Percentiles rank a stretch among this genome's conserved stretches.
Evolutionary conservation across 176 grass and related monocot species (phyloP).

Genomic region (Rhynchospora breviuscula): DNA sequence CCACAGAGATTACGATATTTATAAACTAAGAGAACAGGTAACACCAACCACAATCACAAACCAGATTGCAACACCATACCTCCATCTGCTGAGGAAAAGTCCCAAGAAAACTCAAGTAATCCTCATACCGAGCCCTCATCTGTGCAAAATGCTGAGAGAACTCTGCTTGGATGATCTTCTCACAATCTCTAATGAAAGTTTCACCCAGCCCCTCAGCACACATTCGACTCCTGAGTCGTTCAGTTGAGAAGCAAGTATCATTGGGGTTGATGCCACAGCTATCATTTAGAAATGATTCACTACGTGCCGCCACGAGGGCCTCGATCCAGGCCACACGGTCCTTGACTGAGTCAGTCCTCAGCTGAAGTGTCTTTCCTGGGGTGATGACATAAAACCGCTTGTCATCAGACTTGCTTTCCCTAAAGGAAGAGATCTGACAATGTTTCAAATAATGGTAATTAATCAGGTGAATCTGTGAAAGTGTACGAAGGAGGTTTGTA

Average conservation of each 20-base stretch:
- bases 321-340: constrained; percentile 88
- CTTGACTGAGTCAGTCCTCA: constrained; percentile 69
- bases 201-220: constrained; percentile 67
- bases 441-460: constrained; percentile 19
- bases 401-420: constrained; percentile 92
- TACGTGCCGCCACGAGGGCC: constrained; percentile 68
- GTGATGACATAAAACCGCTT: constrained; percentile 89
- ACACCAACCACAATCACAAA: not conserved
- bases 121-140: constrained; percentile 58
- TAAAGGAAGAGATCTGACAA: constrained; percentile 82
- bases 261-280: constrained; percentile 31
- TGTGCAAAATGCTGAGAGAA: constrained; percentile 65
- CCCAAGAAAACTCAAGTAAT: constrained; percentile 59
- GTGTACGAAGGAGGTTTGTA: constrained; percentile 23
- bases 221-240: constrained; percentile 68
- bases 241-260: constrained; percentile 58
- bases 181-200: constrained; percentile 66
- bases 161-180: constrained; percentile 79
- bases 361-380: constrained; percentile 75
- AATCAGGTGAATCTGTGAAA: not conserved
- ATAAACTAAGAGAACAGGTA: not conserved
- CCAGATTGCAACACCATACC: constrained; percentile 27
- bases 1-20: not conserved
- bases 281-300: constrained; percentile 46
- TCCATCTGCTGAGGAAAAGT: constrained; percentile 58